Percentiles rank a stretch among this genome's conserved stretches.
These are phyloP conservation scores for Flaveria sonorensis DNA, from an alignment of 129 eudicot genomes.

Conservation along the genomic window DNA sequence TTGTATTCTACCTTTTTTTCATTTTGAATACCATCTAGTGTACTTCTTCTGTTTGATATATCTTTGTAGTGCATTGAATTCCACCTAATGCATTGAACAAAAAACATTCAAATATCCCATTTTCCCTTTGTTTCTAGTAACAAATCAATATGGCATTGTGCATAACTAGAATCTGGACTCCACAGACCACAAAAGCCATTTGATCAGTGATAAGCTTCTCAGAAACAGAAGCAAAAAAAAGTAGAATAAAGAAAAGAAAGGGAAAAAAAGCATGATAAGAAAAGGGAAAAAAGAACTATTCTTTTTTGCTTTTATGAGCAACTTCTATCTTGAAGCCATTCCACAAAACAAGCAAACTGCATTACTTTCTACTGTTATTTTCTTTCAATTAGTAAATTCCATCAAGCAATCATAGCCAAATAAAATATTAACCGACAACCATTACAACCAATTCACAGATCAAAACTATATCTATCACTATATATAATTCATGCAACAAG, in stretches of 20 bases:
- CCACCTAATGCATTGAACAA: background rate
- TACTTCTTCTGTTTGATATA: background rate
- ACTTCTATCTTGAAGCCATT: slow-evolving; percentile 23
- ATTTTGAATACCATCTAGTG: too few relatives aligned
- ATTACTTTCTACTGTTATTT: slow-evolving; percentile 11
- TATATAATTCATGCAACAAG: background rate
- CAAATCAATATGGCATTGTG: background rate
- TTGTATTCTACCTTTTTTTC: background rate
- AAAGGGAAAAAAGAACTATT: slow-evolving; percentile 15
- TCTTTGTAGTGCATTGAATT: slow-evolving; percentile 2
- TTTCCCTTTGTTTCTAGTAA: background rate
- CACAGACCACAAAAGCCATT: background rate
- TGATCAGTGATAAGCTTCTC: background rate
- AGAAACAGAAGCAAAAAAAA: slow-evolving; percentile 15
- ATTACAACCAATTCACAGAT: background rate
- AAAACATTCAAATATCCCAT: background rate
- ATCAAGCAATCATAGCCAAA: slow-evolving; percentile 10
- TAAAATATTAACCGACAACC: slow-evolving; percentile 13
- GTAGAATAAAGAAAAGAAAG: background rate
- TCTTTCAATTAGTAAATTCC: slow-evolving; percentile 16
- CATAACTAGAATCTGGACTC: background rate
- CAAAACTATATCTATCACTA: background rate
- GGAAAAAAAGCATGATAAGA: background rate
- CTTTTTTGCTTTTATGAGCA: slow-evolving; percentile 21
- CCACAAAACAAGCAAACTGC: slow-evolving; percentile 10